Evolutionary conservation across 768 basidiomycete species (phyloP), one percentile per base, ranked within the genome.

Genomic region (Lepiota brunneoincarnata): DNA sequence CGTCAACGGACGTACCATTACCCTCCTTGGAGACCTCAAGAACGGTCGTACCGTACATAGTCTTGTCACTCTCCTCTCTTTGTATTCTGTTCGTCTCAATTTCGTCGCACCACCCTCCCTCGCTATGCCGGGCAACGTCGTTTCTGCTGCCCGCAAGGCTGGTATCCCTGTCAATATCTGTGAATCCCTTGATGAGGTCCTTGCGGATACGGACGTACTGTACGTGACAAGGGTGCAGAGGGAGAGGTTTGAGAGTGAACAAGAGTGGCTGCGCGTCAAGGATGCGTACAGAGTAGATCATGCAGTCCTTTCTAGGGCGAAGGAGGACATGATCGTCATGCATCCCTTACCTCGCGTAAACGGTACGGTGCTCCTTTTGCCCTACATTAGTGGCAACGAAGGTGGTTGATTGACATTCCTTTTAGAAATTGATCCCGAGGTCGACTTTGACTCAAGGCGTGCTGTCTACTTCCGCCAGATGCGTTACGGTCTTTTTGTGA

Each of bases 401-500:
- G 20, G 24, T 49, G 3, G 48, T 31, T n/a, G 17, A 21, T 41
- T 7, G 6, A 11, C 10, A 54, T 34, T 35, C 57, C 21, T n/a
- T 3, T 60, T 46, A 93, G 97, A 99, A 88, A 98, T 99, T 62
- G 96, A 98, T 67, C 92, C 93, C 2, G 95, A 96, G 68, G 95
- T 99, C 41, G 97, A 99, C 70, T 98, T 95, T 61, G 96, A 98
- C 69, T 89, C 84, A 6, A 83, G 91, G 24, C 82, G 95, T 10
- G 95, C 95, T 2, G 93, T 92, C 18, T 98, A 98, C 73, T 98
- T 98, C 88, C 86, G 96, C 36, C 95, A 98, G 66, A 98, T 97
- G 95, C 86, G 94, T 53, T 96, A 97, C 66, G 96, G 96, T 42
- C 87, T 98, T 58, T 98, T 93, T 67, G 94, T 98, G 65, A 67